These are phyloP conservation scores for Xylaria grammica DNA, from an alignment of 495 filamentous ascomycete species.

Conservation along the genomic window DNA sequence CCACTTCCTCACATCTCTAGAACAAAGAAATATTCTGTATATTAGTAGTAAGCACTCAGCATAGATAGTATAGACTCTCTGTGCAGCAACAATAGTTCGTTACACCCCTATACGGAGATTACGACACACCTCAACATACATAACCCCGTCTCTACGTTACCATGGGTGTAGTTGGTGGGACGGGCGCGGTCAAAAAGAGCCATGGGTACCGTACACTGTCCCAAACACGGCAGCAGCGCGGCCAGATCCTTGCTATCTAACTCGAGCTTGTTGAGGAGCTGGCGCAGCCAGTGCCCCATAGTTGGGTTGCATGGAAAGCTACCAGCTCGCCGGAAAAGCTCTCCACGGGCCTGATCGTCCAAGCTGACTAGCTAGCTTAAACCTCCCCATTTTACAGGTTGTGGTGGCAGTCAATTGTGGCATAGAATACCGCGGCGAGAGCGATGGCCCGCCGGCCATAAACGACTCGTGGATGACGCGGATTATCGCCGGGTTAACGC, in stretches of 20 bases:
- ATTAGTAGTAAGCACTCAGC: too few species aligned
- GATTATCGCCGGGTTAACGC: not conserved
- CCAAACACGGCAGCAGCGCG: conserved; percentile 20
- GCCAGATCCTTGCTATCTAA: conserved; percentile 14
- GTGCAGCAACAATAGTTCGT: too few species aligned
- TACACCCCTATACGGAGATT: too few species aligned
- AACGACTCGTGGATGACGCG: not conserved
- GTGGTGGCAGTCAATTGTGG: conserved; percentile 22
- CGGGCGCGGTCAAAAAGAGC: conserved; percentile 17
- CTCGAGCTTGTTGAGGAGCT: conserved; percentile 12
- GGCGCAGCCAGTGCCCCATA: conserved; percentile 12
- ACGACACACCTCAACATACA: too few species aligned
- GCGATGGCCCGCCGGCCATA: conserved; percentile 14
- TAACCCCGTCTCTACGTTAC: too few species aligned
- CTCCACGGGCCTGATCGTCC: conserved; percentile 1
- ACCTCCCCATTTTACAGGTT: conserved; percentile 20
- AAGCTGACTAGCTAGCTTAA: conserved; percentile 9
- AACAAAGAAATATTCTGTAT: too few species aligned
- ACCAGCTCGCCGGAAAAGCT: conserved; percentile 12
- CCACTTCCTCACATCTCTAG: too few species aligned
- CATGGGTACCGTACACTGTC: conserved; percentile 8
- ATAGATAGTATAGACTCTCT: too few species aligned
- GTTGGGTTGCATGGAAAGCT: conserved; percentile 22
- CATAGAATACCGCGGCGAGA: conserved; percentile 20
- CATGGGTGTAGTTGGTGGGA: too few species aligned